Conservation (phyloP, 2,329 filamentous ascomycete genomes). For the Botrytis fragariae region DNA sequence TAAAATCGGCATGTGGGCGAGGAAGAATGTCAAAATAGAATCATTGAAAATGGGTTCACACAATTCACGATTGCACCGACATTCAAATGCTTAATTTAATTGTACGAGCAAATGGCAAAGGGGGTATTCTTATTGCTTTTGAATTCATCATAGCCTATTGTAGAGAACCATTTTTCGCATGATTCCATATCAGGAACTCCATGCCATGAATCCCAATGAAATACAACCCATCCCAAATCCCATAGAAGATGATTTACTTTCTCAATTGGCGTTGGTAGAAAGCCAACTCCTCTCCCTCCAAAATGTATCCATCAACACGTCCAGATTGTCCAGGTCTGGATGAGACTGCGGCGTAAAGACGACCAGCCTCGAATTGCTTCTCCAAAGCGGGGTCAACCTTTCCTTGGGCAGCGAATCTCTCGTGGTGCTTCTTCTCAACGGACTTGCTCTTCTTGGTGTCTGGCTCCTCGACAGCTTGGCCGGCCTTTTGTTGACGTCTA, state of each 20-base stretch:
- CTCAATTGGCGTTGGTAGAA: constrained; percentile 99
- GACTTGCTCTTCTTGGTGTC: constrained; percentile 89
- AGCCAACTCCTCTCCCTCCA: constrained; percentile 98
- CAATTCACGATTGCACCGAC: constrained; percentile 2
- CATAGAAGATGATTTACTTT: constrained; percentile 67
- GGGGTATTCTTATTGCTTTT: constrained; percentile 33
- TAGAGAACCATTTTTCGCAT: constrained; percentile 28
- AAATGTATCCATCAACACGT: constrained; percentile 93
- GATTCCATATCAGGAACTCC: constrained; percentile 35
- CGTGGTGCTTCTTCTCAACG: constrained; percentile 95
- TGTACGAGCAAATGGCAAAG: constrained; percentile 16
- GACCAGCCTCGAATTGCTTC: constrained; percentile 99
- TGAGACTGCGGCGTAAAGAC: constrained; percentile 89
- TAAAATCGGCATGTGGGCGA: not conserved
- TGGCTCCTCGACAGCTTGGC: constrained; percentile 45
- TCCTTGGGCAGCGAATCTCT: constrained; percentile 74
- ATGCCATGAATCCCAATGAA: constrained; percentile 37
- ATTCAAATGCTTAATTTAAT: not conserved
- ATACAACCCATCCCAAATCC: constrained; percentile 34
- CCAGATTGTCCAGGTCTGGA: constrained; percentile 96
- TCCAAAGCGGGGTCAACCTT: constrained; percentile 93
- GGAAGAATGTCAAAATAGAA: no score
- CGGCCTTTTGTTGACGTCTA: constrained; percentile 78
- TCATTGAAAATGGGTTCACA: not conserved
- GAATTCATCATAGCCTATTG: constrained; percentile 32